Conservation (phyloP, 306 rosid species). For the Lupinus albus region DNA sequence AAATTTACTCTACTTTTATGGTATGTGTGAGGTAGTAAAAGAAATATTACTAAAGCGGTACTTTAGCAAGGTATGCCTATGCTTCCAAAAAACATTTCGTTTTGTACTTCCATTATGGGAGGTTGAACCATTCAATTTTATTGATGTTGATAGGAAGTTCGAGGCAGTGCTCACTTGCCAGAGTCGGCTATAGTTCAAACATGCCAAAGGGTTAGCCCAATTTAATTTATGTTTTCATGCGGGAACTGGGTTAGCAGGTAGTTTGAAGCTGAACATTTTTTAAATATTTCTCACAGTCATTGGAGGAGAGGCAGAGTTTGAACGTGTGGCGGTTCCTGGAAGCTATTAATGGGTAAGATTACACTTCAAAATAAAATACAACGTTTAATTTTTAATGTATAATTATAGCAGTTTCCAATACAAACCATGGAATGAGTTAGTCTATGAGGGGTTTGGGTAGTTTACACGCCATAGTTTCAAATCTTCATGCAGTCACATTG, state of each 20-base stretch:
- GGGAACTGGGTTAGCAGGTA: not conserved
- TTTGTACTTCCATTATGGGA: not conserved
- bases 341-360: slow-evolving; percentile 79
- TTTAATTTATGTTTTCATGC: slow-evolving; percentile 16
- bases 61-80: slow-evolving; percentile 78
- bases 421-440: not conserved
- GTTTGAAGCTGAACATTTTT: slow-evolving; percentile 26
- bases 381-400: too few relatives aligned
- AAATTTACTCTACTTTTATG: slow-evolving; percentile 79
- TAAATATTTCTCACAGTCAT: slow-evolving; percentile 59
- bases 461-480: not conserved
- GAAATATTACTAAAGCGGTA: slow-evolving; percentile 80
- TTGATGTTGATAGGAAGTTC: slow-evolving; percentile 67
- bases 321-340: slow-evolving; percentile 87
- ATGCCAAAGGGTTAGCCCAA: slow-evolving; percentile 76
- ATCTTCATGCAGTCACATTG: not conserved
- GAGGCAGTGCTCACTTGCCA: slow-evolving; percentile 64
- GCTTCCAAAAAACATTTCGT: slow-evolving; percentile 12
- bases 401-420: too few relatives aligned
- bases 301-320: slow-evolving; percentile 75
- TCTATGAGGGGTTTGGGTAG: slow-evolving; percentile 4
- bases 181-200: slow-evolving; percentile 78
- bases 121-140: slow-evolving; percentile 31
- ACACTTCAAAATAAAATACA: not conserved
- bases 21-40: slow-evolving; percentile 86